These are phyloP conservation scores for Biscogniauxia sp. DNA, from an alignment of 2,329 filamentous ascomycete genomes.

Conservation along the genomic window DNA sequence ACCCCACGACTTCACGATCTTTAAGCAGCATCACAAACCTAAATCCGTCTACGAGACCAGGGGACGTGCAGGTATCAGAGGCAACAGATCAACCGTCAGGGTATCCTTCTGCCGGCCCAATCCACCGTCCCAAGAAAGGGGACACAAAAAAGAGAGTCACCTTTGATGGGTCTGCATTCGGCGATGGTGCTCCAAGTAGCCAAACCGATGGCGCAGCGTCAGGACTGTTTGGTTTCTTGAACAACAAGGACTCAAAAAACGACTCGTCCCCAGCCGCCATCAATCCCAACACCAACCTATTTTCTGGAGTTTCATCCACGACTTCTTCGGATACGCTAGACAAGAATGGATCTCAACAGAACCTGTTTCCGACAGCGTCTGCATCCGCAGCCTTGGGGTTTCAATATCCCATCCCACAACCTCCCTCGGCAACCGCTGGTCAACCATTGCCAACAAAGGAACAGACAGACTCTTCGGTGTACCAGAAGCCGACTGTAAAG, in stretches of 20 bases:
- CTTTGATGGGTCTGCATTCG: slow-evolving; percentile 11
- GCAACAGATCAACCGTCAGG: neutral
- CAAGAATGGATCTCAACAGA: neutral
- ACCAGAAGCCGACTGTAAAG: neutral
- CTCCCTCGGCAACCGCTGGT: neutral
- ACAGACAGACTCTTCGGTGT: neutral
- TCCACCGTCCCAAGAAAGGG: slow-evolving; percentile 7
- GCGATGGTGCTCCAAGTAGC: neutral
- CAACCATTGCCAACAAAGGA: neutral
- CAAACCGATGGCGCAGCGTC: neutral
- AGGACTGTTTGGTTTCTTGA: slow-evolving; percentile 13
- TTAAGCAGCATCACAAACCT: neutral
- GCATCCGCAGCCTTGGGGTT: neutral
- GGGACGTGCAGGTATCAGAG: neutral
- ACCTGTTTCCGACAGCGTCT: neutral
- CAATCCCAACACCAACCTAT: slow-evolving; percentile 1
- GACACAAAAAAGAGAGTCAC: too few relatives aligned
- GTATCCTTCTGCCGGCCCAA: neutral
- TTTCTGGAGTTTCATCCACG: slow-evolving; percentile 6
- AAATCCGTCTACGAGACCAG: neutral
- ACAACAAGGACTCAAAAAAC: slow-evolving; percentile 8
- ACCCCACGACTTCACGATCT: neutral
- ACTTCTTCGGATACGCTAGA: neutral
- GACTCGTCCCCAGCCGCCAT: neutral
- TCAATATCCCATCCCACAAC: neutral